Evolutionary conservation across 257 asterid genomes (phyloP).

Genomic region (Jaltomata sinuosa): DNA sequence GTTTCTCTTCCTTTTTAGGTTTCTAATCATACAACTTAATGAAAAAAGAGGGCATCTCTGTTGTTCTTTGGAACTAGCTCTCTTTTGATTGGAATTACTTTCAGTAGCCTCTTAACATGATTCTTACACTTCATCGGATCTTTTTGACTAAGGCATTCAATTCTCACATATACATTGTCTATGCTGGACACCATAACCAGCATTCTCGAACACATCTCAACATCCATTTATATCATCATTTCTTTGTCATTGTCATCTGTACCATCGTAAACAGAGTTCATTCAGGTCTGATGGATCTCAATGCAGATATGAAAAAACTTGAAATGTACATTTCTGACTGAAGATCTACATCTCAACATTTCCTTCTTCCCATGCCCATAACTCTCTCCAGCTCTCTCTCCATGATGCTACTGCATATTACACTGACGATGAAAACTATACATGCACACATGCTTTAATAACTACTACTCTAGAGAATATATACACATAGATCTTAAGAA

Average conservation of each 20-base stretch:
- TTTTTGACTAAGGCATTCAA: background rate
- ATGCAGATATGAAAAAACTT: background rate
- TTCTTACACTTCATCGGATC: no score
- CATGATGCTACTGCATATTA: background rate
- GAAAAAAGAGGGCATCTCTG: background rate
- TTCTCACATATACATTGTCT: background rate
- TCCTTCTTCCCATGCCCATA: background rate
- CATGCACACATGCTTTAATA: background rate
- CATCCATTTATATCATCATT: background rate
- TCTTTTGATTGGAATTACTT: background rate
- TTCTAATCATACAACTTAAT: background rate
- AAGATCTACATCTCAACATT: background rate
- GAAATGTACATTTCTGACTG: background rate
- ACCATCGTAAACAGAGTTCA: background rate
- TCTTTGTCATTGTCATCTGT: background rate
- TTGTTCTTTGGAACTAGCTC: background rate
- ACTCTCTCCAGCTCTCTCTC: background rate
- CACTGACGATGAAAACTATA: background rate
- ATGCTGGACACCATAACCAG: background rate
- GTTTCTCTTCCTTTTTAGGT: background rate
- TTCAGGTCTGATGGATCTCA: background rate
- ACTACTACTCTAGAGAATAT: background rate
- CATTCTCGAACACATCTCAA: background rate
- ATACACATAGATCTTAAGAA: background rate
- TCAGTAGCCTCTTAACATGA: background rate